These are phyloP conservation scores for Aspergillus transmontanensis DNA, from an alignment of 2,329 filamentous ascomycete species.

Conservation along the genomic window DNA sequence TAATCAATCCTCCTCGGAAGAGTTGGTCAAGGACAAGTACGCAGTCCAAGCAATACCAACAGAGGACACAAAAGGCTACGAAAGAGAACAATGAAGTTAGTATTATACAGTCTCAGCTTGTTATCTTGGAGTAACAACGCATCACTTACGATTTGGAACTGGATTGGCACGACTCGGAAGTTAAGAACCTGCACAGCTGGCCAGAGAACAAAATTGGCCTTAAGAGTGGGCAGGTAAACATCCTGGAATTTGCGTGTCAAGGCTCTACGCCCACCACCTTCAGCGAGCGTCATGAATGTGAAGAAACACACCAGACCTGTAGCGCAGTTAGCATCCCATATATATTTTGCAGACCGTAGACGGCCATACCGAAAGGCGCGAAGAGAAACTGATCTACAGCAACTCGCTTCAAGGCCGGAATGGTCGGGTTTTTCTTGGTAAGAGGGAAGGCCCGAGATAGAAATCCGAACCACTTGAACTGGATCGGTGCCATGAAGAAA, in stretches of 20 bases:
- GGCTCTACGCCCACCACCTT: constrained; percentile 82
- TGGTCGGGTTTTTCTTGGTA: constrained; percentile 71
- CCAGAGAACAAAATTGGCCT: constrained; percentile 96
- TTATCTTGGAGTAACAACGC: not conserved
- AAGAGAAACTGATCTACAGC: constrained; percentile 92
- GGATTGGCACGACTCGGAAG: constrained; percentile 91
- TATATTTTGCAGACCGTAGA: not conserved
- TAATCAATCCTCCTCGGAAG: constrained; percentile 67
- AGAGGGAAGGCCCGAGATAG: constrained; percentile 81
- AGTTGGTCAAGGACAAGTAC: constrained; percentile 90
- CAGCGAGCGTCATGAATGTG: constrained; percentile 92
- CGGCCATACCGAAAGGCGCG: constrained; percentile 72
- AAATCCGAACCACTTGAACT: constrained; percentile 95
- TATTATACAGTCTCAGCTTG: not conserved
- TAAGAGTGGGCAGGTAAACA: constrained; percentile 90
- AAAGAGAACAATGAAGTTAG: not conserved
- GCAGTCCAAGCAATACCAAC: constrained; percentile 97
- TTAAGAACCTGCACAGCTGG: constrained; percentile 95
- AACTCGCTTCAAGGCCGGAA: constrained; percentile 84
- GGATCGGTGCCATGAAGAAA: constrained; percentile 91
- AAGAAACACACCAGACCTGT: constrained; percentile 82
- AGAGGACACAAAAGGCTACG: constrained; percentile 89
- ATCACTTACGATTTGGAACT: constrained; percentile 86
- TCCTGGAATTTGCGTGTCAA: constrained; percentile 84
- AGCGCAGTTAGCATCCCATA: constrained; percentile 13